Percentiles rank a stretch among this genome's conserved stretches.
Evolutionary conservation across 208 protist species (phyloP).

Genomic region (Trypanosomatidae sp.): DNA sequence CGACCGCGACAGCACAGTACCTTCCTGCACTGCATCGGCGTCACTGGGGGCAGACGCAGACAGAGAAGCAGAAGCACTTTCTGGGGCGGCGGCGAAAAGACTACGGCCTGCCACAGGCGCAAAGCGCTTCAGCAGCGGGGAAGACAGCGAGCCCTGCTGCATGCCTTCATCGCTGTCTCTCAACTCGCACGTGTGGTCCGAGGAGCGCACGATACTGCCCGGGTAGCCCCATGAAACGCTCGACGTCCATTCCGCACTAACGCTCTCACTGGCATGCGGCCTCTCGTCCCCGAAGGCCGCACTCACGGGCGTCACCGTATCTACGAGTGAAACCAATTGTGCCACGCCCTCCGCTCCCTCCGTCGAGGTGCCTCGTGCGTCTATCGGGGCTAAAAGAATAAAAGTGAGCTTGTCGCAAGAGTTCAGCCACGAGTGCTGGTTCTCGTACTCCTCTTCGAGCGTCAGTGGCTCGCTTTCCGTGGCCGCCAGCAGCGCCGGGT

Average conservation of each 20-base stretch:
- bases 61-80: too few species aligned
- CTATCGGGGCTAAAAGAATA: conserved; percentile 64
- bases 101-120: not conserved
- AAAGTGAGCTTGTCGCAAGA: conserved; percentile 90
- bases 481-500: conserved; percentile 52
- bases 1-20: conserved; percentile 2
- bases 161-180: not conserved
- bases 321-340: too few species aligned
- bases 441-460: conserved; percentile 85
- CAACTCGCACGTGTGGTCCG: conserved; percentile 1
- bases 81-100: not conserved
- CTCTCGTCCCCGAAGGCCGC: too few species aligned
- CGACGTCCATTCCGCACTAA: not conserved
- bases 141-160: too few species aligned
- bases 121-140: conserved; percentile 23
- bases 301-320: too few species aligned
- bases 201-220: conserved; percentile 16
- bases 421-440: conserved; percentile 81
- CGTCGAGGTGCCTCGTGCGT: not conserved
- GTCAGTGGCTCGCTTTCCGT: conserved; percentile 89
- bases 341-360: too few species aligned
- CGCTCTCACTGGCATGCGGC: not conserved
- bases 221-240: conserved; percentile 3
- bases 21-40: not conserved
- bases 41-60: not conserved